These are phyloP conservation scores for Lipomyces yarrowii DNA, from an alignment of 1,139 yeast species.

Conservation along the genomic window DNA sequence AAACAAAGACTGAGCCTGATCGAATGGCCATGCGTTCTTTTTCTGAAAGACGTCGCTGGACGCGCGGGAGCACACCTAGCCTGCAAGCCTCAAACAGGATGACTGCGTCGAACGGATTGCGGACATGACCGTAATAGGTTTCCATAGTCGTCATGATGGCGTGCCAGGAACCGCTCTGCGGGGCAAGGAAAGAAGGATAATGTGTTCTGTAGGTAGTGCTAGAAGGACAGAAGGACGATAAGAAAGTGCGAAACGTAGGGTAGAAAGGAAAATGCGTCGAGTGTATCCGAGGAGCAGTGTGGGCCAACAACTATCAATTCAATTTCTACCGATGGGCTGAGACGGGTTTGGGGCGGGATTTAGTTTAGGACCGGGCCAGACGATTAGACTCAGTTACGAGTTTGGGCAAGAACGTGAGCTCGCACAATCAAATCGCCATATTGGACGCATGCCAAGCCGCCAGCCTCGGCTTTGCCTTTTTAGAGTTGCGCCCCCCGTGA, in stretches of 20 bases:
- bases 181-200: neutral
- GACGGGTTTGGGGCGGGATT: neutral
- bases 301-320: neutral
- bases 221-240: neutral
- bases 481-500: neutral
- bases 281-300: too few species aligned
- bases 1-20: constrained; percentile 65
- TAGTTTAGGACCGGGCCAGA: neutral
- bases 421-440: neutral
- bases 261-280: too few species aligned
- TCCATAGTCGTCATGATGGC: constrained; percentile 46
- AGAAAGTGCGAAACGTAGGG: neutral
- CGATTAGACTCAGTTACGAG: neutral
- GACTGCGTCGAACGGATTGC: constrained; percentile 63
- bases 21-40: constrained; percentile 56
- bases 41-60: constrained; percentile 61
- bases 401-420: neutral
- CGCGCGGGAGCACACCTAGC: constrained; percentile 57
- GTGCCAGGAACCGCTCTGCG: neutral
- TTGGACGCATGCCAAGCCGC: neutral
- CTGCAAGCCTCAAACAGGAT: constrained; percentile 66
- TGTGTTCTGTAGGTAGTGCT: neutral
- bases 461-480: neutral
- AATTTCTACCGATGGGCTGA: neutral
- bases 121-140: constrained; percentile 63